Evolutionary conservation across 2,329 filamentous ascomycete species (phyloP), one percentile per base, ranked within the genome.

Genomic region (Sordariomycetes sp.): DNA sequence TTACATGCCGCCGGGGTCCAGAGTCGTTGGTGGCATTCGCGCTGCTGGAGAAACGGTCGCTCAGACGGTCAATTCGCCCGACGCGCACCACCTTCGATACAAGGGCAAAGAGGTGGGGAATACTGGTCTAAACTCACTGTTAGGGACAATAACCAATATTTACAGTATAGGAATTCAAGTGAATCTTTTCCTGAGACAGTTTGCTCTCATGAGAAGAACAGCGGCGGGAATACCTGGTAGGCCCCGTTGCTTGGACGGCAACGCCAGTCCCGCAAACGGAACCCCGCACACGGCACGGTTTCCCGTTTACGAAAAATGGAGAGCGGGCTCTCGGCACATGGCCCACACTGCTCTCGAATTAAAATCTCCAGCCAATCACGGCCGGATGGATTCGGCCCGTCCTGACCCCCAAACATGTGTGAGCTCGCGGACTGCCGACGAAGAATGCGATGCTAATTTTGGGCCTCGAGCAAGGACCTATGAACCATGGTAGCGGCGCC

Each of bases 1-100:
- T 63, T 63, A 63, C 62, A 63, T 63, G 62, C 35, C 54, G 53
- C 22, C 12, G 16, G 18, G 37, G 40, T 6, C 1, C 28, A n/a
- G 46, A 50, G 2, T 11, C 20, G 46, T 7, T 50, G 22, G 20
- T 14, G 46, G n/a, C 22, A 50, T 50, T 50, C 46, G 3, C 46
- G 20, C 11, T 11, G 8, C 5, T 32, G 8, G 46, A 22, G 20
- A 48, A 12, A 24, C 46, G 46, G 20, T 14, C n/a, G 5, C 22
- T 50, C 8, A 50, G 20, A 50, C 8, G 20, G n/a, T 11, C 35
- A n/a, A n/a, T n/a, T 2, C 40, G 14, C 16, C 14, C 40, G 18
- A 18, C n/a, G 3, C 18, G 40, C 16, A n/a, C 10, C 16, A 32
- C 8, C 28, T 4, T 32, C n/a, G n/a, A n/a, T n/a, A n/a, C n/a